Conservation (phyloP, 2,329 filamentous ascomycete genomes). For the Microdochium trichocladiopsis region DNA sequence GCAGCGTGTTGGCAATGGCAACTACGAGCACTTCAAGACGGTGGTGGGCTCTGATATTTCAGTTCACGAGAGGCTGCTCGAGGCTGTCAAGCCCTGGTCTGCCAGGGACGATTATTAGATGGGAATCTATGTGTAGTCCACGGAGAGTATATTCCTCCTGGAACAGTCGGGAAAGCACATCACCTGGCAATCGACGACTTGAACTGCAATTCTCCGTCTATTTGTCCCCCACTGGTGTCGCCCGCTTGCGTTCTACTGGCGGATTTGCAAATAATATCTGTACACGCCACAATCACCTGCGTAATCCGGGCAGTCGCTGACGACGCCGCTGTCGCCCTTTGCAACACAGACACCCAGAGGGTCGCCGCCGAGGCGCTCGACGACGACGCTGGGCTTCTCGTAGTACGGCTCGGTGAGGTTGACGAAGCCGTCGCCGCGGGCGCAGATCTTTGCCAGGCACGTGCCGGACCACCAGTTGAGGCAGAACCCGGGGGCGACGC, state of each 20-base stretch:
- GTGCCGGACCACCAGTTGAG: slow-evolving; percentile 1
- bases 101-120: slow-evolving; percentile 28
- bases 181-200: too few species aligned
- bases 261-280: background rate
- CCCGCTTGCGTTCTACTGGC: background rate
- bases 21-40: slow-evolving; percentile 25
- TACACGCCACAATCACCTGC: background rate
- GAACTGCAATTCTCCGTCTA: too few species aligned
- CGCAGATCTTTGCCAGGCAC: background rate
- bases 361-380: background rate
- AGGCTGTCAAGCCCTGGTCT: slow-evolving; percentile 31
- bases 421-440: background rate
- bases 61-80: slow-evolving; percentile 29
- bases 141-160: too few species aligned
- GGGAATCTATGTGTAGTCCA: background rate
- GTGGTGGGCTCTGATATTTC: slow-evolving; percentile 24
- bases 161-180: too few species aligned
- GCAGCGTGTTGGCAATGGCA: slow-evolving; percentile 23
- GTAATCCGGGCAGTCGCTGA: background rate
- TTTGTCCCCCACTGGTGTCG: background rate
- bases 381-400: background rate
- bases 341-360: background rate
- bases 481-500: background rate
- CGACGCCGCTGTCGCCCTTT: background rate
- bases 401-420: background rate